Conservation (phyloP, 768 basidiomycete genomes). For the Terana coerulea region DNA sequence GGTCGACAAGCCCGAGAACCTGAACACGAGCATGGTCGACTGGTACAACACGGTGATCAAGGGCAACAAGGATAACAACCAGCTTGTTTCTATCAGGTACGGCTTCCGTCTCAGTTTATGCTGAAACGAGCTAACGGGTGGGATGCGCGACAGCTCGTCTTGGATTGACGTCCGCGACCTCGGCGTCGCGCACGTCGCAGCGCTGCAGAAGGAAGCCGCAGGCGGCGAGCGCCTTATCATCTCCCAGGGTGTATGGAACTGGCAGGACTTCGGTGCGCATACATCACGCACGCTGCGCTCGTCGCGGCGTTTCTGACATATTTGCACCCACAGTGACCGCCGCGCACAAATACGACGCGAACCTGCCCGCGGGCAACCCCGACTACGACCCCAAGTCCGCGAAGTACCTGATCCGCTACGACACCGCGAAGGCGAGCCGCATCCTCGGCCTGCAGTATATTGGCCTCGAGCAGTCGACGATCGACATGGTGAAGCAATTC, state of each 20-base stretch:
- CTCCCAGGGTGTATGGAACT: conserved; percentile 11
- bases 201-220: conserved; percentile 24
- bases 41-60: conserved; percentile 33
- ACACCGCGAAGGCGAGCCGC: conserved; percentile 11
- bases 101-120: neutral
- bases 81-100: neutral
- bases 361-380: conserved; percentile 10
- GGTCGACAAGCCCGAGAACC: conserved; percentile 22
- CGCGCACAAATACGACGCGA: conserved; percentile 6
- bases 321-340: conserved; percentile 1
- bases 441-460: conserved; percentile 12
- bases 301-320: neutral
- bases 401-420: conserved; percentile 17
- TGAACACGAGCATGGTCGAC: conserved; percentile 36
- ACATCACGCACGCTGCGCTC: neutral
- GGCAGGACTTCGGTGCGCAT: conserved; percentile 14
- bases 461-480: conserved; percentile 3
- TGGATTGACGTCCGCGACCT: conserved; percentile 22
- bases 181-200: conserved; percentile 8
- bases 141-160: neutral
- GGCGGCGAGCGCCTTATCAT: conserved; percentile 36
- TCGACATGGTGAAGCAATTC: conserved; percentile 15
- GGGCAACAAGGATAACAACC: neutral
- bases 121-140: neutral
- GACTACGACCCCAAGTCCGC: conserved; percentile 19